Percentiles rank a stretch among this genome's conserved stretches.
phyloP scores from a whole-genome alignment of 805 yeast genomes.

The Wickerhamomyces alni region DNA sequence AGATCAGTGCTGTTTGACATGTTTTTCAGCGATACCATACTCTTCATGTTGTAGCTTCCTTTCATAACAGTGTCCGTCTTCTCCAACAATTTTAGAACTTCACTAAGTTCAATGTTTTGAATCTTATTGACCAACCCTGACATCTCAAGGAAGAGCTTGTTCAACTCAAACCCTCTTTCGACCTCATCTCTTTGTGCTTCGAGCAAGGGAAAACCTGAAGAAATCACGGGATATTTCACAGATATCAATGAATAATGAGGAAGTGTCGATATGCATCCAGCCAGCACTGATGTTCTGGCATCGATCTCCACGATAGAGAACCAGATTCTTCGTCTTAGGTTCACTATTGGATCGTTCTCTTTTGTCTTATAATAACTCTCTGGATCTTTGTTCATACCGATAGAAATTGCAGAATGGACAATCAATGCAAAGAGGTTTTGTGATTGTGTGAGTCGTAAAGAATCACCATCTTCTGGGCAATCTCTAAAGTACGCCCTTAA shows the following conservation, averaged over 20 bases:
- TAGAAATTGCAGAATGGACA: slow-evolving; percentile 35
- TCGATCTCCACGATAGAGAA: slow-evolving; percentile 10
- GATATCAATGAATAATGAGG: slow-evolving; percentile 5
- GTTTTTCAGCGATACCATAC: no score
- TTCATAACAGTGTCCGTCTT: no score
- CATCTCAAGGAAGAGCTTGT: slow-evolving; percentile 7
- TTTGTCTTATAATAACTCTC: slow-evolving; percentile 5
- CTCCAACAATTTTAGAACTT: no score
- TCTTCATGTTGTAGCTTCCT: no score
- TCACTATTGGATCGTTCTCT: slow-evolving; percentile 2
- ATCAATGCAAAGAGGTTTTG: slow-evolving; percentile 31
- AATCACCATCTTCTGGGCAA: slow-evolving; percentile 44
- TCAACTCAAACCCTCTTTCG: slow-evolving; percentile 1
- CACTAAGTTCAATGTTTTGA: no score
- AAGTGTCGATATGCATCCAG: slow-evolving; percentile 10
- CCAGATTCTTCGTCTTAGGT: slow-evolving; percentile 19
- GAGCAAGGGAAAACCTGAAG: slow-evolving; percentile 9
- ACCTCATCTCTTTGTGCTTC: slow-evolving; percentile 9
- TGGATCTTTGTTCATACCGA: slow-evolving; percentile 41
- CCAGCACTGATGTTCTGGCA: slow-evolving; percentile 3
- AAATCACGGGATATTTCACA: slow-evolving; percentile 12
- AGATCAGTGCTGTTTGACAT: no score
- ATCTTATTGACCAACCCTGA: slow-evolving; percentile 1
- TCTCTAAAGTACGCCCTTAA: slow-evolving; percentile 33
- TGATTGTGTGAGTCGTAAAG: slow-evolving; percentile 32